Conservation (phyloP, 768 basidiomycete genomes). For the Favolaschia claudopus region DNA sequence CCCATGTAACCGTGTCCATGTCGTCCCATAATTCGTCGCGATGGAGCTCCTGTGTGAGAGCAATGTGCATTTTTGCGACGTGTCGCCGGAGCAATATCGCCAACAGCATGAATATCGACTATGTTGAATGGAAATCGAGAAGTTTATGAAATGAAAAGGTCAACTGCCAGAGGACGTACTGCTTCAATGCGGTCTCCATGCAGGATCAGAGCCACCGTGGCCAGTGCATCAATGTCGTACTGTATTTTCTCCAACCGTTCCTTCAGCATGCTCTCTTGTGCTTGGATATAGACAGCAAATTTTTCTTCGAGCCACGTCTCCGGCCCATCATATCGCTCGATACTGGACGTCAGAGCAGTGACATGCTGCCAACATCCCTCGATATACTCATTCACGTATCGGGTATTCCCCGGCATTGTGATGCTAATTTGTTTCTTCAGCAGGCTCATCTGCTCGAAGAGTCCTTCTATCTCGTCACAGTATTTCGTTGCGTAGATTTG, state of each 20-base stretch:
- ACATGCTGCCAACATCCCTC: background rate
- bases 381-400: background rate
- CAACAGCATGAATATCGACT: too few relatives aligned
- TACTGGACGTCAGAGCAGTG: background rate
- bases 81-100: too few relatives aligned
- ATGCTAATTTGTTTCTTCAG: background rate
- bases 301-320: slow-evolving; percentile 1
- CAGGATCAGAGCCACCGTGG: background rate
- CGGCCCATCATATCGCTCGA: background rate
- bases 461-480: background rate
- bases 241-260: background rate
- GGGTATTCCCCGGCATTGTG: background rate
- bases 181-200: too few relatives aligned
- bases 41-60: background rate
- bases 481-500: background rate
- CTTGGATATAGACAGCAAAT: background rate
- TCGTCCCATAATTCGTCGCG: background rate
- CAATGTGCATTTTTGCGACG: background rate
- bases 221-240: background rate
- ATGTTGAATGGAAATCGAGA: too few relatives aligned
- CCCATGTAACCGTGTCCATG: background rate
- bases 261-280: background rate
- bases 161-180: too few relatives aligned
- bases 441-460: background rate
- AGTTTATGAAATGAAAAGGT: too few relatives aligned